These are phyloP conservation scores for Epichloe elymi DNA, from an alignment of 2,329 filamentous ascomycete species.

Conservation along the genomic window DNA sequence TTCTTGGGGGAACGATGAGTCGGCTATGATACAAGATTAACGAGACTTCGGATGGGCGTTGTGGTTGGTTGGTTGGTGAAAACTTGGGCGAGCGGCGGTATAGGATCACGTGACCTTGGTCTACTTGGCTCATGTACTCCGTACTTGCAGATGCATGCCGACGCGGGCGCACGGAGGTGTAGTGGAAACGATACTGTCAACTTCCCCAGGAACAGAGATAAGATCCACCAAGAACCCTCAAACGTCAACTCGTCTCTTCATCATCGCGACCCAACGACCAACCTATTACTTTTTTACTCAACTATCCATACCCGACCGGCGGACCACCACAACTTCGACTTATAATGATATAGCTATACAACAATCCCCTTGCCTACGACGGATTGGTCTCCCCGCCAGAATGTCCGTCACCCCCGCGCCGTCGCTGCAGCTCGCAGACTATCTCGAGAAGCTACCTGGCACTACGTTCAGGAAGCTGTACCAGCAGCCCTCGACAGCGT, in stretches of 20 bases:
- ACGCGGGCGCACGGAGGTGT: no score
- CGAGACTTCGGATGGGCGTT: no score
- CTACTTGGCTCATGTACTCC: no score
- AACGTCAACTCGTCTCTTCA: background rate
- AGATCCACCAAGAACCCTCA: background rate
- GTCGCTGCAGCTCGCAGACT: slow-evolving; percentile 61
- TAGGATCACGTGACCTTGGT: no score
- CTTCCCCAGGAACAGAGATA: background rate
- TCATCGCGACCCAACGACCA: background rate
- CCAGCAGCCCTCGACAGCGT: slow-evolving; percentile 85
- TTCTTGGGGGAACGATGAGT: no score
- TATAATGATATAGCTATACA: slow-evolving; percentile 9
- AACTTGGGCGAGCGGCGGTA: no score
- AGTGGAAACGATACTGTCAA: no score
- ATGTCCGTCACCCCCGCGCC: slow-evolving; percentile 35
- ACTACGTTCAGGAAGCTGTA: slow-evolving; percentile 86
- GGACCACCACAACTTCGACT: background rate
- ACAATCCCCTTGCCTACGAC: slow-evolving; percentile 8
- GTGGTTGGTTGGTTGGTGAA: no score
- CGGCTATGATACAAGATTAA: no score
- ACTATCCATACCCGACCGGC: background rate
- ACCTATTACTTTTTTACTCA: background rate
- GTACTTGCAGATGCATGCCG: no score
- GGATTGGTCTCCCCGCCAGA: slow-evolving; percentile 17
- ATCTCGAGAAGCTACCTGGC: slow-evolving; percentile 81